phyloP scores from a whole-genome alignment of 202 grass and related monocot genomes.

The Hordeum pubiflorum region DNA sequence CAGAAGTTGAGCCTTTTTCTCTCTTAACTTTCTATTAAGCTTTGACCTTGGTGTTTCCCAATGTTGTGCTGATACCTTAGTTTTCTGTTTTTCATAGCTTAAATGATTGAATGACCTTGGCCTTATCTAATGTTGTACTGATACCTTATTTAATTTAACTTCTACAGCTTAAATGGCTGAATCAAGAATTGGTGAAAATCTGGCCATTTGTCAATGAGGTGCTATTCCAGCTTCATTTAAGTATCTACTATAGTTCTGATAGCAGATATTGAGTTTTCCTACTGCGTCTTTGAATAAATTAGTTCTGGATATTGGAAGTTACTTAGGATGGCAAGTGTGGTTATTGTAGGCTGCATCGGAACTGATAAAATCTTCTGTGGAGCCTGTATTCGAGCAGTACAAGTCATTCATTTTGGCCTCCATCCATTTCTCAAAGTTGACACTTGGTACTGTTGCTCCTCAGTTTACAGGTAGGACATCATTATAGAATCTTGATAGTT shows the following conservation, averaged over 20 bases:
- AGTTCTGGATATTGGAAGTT: not conserved
- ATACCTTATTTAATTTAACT: conserved; percentile 20
- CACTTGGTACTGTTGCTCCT: conserved; percentile 91
- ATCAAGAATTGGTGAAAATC: conserved; percentile 66
- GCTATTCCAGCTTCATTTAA: conserved; percentile 16
- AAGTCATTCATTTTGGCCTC: conserved; percentile 82
- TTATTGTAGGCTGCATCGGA: conserved; percentile 87
- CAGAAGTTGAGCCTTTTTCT: conserved; percentile 76
- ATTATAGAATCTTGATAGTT: not conserved
- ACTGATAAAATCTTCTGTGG: conserved; percentile 84
- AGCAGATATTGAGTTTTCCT: conserved; percentile 14
- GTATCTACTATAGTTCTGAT: not conserved
- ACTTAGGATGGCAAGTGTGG: conserved; percentile 16
- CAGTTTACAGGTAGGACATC: conserved; percentile 75
- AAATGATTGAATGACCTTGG: conserved; percentile 60
- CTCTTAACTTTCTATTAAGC: not conserved
- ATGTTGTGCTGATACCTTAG: conserved; percentile 31
- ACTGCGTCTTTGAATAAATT: conserved; percentile 26
- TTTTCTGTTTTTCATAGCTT: conserved; percentile 39
- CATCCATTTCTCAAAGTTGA: conserved; percentile 86
- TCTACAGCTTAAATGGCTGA: conserved; percentile 89
- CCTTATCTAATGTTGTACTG: conserved; percentile 31
- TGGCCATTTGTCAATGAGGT: conserved; percentile 95
- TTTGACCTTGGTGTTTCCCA: not conserved
- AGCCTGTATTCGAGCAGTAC: conserved; percentile 96